Evolutionary conservation across 2,329 filamentous ascomycete species (phyloP).

Genomic region (Ophioceras dolichostomum): DNA sequence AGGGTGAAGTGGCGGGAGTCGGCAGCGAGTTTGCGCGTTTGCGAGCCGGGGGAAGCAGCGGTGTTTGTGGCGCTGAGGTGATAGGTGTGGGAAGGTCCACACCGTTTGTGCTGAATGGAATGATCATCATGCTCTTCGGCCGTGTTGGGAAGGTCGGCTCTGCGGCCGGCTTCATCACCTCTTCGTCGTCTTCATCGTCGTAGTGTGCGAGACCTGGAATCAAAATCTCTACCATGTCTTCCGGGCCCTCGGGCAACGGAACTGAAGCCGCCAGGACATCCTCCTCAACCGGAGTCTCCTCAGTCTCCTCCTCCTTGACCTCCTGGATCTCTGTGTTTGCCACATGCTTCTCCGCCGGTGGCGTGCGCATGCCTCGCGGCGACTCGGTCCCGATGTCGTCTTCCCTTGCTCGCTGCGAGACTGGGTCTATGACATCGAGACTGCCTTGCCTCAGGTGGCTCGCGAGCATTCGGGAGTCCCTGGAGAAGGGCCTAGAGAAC

Average conservation of each 20-base stretch:
- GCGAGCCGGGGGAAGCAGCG: constrained; percentile 12
- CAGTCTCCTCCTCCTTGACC: constrained; percentile 2
- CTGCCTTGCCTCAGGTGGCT: constrained; percentile 25
- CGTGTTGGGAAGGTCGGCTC: constrained; percentile 16
- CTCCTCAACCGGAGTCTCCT: constrained; percentile 13
- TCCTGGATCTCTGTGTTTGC: constrained; percentile 1
- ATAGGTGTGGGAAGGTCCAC: constrained; percentile 18
- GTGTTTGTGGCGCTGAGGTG: constrained; percentile 21
- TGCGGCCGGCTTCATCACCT: constrained; percentile 20
- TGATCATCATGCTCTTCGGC: constrained; percentile 33
- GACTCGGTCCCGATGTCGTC: not conserved
- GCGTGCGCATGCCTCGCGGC: constrained; percentile 8
- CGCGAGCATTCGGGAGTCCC: constrained; percentile 29
- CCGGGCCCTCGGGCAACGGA: constrained; percentile 53
- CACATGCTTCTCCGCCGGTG: constrained; percentile 5
- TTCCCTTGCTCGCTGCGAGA: too few relatives aligned
- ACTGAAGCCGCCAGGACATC: constrained; percentile 42
- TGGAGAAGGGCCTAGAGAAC: constrained; percentile 31
- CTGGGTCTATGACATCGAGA: too few relatives aligned
- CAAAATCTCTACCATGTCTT: constrained; percentile 71
- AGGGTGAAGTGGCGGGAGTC: constrained; percentile 17
- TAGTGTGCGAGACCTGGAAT: constrained; percentile 54
- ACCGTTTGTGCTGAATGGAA: constrained; percentile 13
- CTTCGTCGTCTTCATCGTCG: constrained; percentile 49
- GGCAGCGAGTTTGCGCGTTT: constrained; percentile 39